Percentiles rank a stretch among this genome's conserved stretches.
Evolutionary conservation across 345 rosid species (phyloP).

Genomic region (Odontarrhena argentea): DNA sequence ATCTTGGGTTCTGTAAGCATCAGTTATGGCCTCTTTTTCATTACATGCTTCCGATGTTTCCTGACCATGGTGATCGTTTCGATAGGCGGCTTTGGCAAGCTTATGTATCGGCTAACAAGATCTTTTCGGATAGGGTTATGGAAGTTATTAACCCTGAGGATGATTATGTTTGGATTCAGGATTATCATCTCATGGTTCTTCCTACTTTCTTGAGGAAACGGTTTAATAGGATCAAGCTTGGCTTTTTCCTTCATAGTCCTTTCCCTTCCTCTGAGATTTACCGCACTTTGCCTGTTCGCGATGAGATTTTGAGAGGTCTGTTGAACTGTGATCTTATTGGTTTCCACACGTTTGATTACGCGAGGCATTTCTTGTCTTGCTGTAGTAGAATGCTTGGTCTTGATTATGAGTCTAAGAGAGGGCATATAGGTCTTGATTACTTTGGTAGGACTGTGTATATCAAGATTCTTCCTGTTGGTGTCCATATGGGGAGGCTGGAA

Average conservation of each 20-base stretch:
- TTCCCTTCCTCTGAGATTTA: conserved; percentile 53
- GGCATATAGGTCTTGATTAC: conserved; percentile 49
- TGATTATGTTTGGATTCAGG: conserved; percentile 51
- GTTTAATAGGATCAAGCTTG: conserved; percentile 44
- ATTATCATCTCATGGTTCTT: conserved; percentile 53
- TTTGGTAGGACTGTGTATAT: conserved; percentile 47
- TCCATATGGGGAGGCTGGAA: conserved; percentile 48
- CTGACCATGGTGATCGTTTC: conserved; percentile 46
- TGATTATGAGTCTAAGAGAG: conserved; percentile 46
- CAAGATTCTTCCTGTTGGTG: conserved; percentile 46
- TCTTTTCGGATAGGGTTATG: conserved; percentile 47
- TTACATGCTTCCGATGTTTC: conserved; percentile 48
- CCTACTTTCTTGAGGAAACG: conserved; percentile 51
- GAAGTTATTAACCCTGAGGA: conserved; percentile 48
- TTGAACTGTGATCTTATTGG: conserved; percentile 52
- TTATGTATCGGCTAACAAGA: conserved; percentile 48
- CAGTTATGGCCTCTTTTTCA: conserved; percentile 51
- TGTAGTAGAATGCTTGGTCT: conserved; percentile 52
- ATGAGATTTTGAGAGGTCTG: conserved; percentile 44
- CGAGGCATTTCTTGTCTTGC: conserved; percentile 48
- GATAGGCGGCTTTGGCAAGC: conserved; percentile 44
- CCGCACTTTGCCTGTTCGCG: conserved; percentile 46
- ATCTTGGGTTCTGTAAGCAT: conserved; percentile 49
- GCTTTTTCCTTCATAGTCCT: conserved; percentile 49
- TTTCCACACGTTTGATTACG: conserved; percentile 51